phyloP scores from a whole-genome alignment of 1,284 basidiomycete species.

The Cutaneotrichosporon daszewskae region DNA sequence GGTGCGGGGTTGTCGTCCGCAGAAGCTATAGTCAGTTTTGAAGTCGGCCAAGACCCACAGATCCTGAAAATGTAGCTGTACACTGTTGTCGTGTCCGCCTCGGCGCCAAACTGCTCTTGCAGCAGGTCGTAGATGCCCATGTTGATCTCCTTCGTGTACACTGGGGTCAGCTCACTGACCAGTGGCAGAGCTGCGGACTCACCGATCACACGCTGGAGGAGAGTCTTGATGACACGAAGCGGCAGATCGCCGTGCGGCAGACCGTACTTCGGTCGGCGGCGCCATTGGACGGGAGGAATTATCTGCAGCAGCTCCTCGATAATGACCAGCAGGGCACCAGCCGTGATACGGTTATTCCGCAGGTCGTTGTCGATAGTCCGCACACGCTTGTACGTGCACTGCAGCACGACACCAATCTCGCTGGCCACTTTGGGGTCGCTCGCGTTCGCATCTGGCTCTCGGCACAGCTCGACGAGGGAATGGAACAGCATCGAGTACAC shows the following conservation, averaged over 20 bases:
- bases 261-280: conserved; percentile 78
- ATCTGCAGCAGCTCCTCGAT: conserved; percentile 91
- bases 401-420: conserved; percentile 92
- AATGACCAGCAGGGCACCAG: conserved; percentile 83
- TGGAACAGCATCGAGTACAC: conserved; percentile 80
- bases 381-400: conserved; percentile 98
- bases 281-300: conserved; percentile 93
- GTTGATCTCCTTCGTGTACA: conserved; percentile 34
- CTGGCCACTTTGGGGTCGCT: conserved; percentile 71
- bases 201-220: conserved; percentile 91
- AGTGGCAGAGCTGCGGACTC: too few species aligned
- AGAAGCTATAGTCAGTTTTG: conserved; percentile 43
- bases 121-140: conserved; percentile 41
- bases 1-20: conserved; percentile 53
- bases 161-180: conserved; percentile 57
- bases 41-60: conserved; percentile 62
- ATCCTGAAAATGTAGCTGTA: conserved; percentile 54
- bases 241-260: conserved; percentile 97
- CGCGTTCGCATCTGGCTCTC: conserved; percentile 52
- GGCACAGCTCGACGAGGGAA: conserved; percentile 79
- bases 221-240: conserved; percentile 91
- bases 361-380: conserved; percentile 90
- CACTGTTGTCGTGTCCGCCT: conserved; percentile 48
- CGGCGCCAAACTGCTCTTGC: conserved; percentile 45
- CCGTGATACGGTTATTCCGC: conserved; percentile 69